Evolutionary conservation across 345 rosid species (phyloP).

Genomic region (Clausena lansium): DNA sequence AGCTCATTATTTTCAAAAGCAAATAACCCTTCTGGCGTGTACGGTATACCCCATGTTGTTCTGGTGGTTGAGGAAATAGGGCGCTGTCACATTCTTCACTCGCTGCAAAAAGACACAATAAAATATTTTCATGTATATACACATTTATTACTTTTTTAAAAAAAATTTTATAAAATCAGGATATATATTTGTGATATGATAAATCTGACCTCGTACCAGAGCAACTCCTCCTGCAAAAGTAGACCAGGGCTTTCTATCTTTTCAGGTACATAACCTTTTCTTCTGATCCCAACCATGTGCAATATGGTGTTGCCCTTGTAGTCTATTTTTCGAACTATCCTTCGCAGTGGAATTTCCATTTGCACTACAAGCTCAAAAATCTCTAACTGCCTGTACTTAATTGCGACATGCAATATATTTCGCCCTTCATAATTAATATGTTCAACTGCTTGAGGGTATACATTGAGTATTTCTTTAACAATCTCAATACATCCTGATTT

Average conservation of each 20-base stretch:
- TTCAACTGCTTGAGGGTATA: too few species aligned
- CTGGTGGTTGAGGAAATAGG: constrained; percentile 3
- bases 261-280: constrained; percentile 4
- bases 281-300: constrained; percentile 17
- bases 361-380: constrained; percentile 9
- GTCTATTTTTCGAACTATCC: constrained; percentile 14
- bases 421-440: too few species aligned
- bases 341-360: constrained; percentile 1
- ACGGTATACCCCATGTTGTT: constrained; percentile 5
- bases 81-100: neutral
- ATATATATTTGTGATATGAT: too few species aligned
- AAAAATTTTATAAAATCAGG: too few species aligned
- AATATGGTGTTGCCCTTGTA: constrained; percentile 15
- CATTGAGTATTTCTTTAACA: constrained; percentile 6
- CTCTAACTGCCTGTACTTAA: constrained; percentile 5
- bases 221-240: constrained; percentile 22
- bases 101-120: constrained; percentile 8
- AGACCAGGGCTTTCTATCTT: constrained; percentile 24
- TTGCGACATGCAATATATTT: too few species aligned
- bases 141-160: too few species aligned
- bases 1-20: constrained; percentile 3
- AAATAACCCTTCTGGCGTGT: constrained; percentile 6
- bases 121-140: too few species aligned
- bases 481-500: neutral
- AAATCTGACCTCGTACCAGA: constrained; percentile 29